phyloP scores from a whole-genome alignment of 108 stramenopile species.

The Nannochloropsis oceanica region DNA sequence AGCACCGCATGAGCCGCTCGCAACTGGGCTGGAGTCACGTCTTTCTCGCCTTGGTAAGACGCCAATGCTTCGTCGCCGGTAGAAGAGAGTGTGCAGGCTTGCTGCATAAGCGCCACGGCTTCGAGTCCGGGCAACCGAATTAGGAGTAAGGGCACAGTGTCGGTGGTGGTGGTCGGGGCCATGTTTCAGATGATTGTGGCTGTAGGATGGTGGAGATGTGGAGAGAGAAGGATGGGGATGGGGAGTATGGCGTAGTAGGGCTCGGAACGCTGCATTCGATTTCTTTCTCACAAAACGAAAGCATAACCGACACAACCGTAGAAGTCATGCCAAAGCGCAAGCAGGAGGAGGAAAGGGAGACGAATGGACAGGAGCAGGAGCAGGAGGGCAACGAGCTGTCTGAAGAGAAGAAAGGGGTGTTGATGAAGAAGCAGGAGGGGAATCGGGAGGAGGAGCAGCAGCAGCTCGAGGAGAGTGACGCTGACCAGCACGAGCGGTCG shows the following conservation, averaged over 20 bases:
- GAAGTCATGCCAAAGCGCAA: not conserved
- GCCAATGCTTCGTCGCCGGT: not conserved
- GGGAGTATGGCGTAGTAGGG: too few relatives aligned
- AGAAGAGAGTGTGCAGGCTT: not conserved
- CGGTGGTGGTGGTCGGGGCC: too few relatives aligned
- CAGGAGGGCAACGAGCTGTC: not conserved
- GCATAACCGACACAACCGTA: not conserved
- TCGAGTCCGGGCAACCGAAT: not conserved
- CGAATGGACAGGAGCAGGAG: not conserved
- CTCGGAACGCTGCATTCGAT: too few relatives aligned
- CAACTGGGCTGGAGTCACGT: not conserved
- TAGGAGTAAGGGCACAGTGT: not conserved
- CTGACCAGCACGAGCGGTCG: not conserved
- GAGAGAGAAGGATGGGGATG: too few relatives aligned
- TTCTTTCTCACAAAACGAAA: not conserved
- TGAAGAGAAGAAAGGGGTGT: not conserved
- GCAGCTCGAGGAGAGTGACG: not conserved
- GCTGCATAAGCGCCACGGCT: not conserved
- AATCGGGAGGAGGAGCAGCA: not conserved
- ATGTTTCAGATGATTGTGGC: too few relatives aligned
- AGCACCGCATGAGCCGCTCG: not conserved
- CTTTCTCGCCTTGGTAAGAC: not conserved
- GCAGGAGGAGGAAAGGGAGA: not conserved
- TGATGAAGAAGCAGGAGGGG: not conserved
- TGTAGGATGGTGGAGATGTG: too few relatives aligned